Conservation (phyloP, 306 rosid species). For the Dryas octopetala region DNA sequence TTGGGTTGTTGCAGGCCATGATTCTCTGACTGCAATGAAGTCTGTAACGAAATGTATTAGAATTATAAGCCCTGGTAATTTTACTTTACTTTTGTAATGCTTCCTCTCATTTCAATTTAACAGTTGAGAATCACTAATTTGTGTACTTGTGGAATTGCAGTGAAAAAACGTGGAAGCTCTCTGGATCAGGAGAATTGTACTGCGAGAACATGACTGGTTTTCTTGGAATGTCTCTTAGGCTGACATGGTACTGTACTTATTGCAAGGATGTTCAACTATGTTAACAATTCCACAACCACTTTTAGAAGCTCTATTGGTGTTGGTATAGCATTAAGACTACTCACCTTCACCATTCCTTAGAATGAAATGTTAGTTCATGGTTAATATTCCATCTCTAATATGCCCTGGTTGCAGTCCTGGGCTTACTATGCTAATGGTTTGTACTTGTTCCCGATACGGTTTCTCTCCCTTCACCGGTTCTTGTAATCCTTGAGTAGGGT, state of each 20-base stretch:
- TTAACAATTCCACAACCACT: conserved; percentile 1
- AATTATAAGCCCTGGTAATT: conserved; percentile 72
- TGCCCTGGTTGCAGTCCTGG: conserved; percentile 6
- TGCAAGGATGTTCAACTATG: conserved; percentile 6
- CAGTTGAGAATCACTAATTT: conserved; percentile 2
- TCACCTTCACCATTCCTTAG: background rate
- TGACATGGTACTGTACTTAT: conserved; percentile 25
- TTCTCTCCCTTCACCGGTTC: background rate
- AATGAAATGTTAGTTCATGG: background rate
- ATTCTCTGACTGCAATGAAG: conserved; percentile 47
- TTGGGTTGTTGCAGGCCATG: conserved; percentile 44
- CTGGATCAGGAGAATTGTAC: conserved; percentile 34
- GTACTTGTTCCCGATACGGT: background rate
- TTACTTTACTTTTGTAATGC: background rate
- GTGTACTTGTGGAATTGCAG: conserved; percentile 36
- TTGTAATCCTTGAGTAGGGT: conserved; percentile 14
- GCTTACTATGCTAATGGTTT: conserved; percentile 11
- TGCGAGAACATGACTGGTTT: conserved; percentile 23
- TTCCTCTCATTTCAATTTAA: background rate
- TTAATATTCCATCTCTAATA: background rate
- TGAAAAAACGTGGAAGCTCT: conserved; percentile 31
- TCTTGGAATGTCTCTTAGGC: conserved; percentile 24
- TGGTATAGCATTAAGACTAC: background rate
- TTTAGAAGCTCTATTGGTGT: background rate
- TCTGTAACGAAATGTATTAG: conserved; percentile 60